Evolutionary conservation across 139 green algal species (phyloP), one percentile per base, ranked within the genome.

Genomic region (Edaphochlamys debaryana): DNA sequence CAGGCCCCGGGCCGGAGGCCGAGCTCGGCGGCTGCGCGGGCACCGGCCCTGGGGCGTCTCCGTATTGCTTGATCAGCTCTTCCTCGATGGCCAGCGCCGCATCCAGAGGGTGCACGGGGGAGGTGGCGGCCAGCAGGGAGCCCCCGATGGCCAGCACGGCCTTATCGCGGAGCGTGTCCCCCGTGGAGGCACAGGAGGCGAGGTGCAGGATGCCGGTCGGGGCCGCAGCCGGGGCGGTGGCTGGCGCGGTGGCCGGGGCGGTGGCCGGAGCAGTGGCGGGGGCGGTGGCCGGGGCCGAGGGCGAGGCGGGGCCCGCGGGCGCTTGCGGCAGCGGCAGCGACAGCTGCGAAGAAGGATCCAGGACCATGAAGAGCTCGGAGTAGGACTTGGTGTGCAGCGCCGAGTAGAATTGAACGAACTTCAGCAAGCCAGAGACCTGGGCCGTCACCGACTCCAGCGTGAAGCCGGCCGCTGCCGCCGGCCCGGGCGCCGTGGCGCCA

Each of bases 51-150:
- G 69, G 2, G 19, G 69, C 29, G 11, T 27, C 37, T 15, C 73
- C 73, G 38, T 60, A n/a, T 40, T 60, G 73, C 56, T 29, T 23
- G n/a, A n/a, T 9, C 52, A 80, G 73, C 58, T 40, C 30, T 0
- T 54, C 56, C 58, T 80, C 73, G 4, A 80, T 58, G 11, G 37
- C 73, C 2, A 80, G 56, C 37, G 73, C 73, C 37, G 73, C 73
- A 7, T 80, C 50, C 30, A 80, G 17, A 9, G 73, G 73, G 36
- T 69, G 56, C 29, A 80, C 58, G 27, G 56, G 29, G 13, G 73
- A n/a, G 15, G 58, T 30, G 29, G 52, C 25, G 38, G n/a, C 5
- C 25, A 69, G 15, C 73, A 80, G 38, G 38, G 73, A 56, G 30
- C 20, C 17, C 27, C 37, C 56, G 48, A 80, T 38, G 13, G 67